phyloP scores from a whole-genome alignment of 2,329 filamentous ascomycete species.

The Endocalyx cinctus region DNA sequence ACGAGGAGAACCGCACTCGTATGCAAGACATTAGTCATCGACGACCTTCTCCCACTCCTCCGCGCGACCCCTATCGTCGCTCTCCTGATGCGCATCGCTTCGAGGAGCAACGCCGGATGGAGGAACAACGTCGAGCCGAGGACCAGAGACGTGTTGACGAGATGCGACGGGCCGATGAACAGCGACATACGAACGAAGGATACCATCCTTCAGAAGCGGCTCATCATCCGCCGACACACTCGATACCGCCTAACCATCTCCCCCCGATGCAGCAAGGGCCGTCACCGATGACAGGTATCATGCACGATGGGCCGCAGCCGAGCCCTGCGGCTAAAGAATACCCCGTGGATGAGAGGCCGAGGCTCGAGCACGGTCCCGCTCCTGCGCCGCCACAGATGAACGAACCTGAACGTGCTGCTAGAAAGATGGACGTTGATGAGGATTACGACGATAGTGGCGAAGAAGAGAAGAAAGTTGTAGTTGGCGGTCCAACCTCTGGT shows the following conservation, averaged over 20 bases:
- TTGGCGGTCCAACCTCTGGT: slow-evolving; percentile 37
- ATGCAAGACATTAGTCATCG: slow-evolving; percentile 81
- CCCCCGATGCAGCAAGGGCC: slow-evolving; percentile 61
- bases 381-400: slow-evolving; percentile 47
- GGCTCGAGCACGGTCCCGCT: slow-evolving; percentile 41
- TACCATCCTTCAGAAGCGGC: slow-evolving; percentile 93
- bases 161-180: slow-evolving; percentile 50
- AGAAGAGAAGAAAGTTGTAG: slow-evolving; percentile 64
- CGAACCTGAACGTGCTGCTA: slow-evolving; percentile 77
- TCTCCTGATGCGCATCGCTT: slow-evolving; percentile 68
- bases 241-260: slow-evolving; percentile 50
- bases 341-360: slow-evolving; percentile 53
- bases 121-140: slow-evolving; percentile 47
- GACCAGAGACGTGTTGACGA: slow-evolving; percentile 58
- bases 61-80: slow-evolving; percentile 65
- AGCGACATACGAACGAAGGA: slow-evolving; percentile 68
- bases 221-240: slow-evolving; percentile 68
- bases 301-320: slow-evolving; percentile 46
- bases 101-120: slow-evolving; percentile 58
- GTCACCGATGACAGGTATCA: slow-evolving; percentile 48
- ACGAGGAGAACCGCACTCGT: slow-evolving; percentile 80
- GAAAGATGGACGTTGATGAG: slow-evolving; percentile 96
- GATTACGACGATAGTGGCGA: slow-evolving; percentile 95
- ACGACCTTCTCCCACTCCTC: slow-evolving; percentile 71
- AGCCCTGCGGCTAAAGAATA: slow-evolving; percentile 48